These are phyloP conservation scores for Myxozyma neotropica DNA, from an alignment of 805 yeast genomes.

Conservation along the genomic window DNA sequence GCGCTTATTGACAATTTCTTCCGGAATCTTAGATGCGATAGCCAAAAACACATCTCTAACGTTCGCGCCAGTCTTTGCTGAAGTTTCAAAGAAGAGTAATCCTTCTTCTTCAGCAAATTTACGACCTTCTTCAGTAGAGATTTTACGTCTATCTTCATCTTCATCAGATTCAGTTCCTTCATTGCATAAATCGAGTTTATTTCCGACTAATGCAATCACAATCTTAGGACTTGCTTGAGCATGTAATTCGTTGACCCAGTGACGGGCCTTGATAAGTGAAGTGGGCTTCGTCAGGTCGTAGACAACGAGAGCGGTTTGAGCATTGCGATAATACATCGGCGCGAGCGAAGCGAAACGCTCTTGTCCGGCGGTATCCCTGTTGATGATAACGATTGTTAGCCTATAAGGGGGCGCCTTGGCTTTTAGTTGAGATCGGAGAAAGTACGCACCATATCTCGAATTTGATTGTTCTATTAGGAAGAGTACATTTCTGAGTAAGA, in stretches of 20 bases:
- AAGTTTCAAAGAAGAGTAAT: conserved; percentile 86
- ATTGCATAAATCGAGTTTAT: conserved; percentile 70
- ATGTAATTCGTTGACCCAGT: conserved; percentile 95
- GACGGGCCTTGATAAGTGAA: conserved; percentile 94
- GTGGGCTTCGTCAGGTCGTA: conserved; percentile 95
- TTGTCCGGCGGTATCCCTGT: conserved; percentile 92
- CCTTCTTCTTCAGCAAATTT: conserved; percentile 89
- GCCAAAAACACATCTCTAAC: conserved; percentile 90
- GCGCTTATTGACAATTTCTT: conserved; percentile 39
- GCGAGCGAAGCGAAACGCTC: conserved; percentile 95
- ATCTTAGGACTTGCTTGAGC: conserved; percentile 94
- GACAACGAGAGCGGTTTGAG: conserved; percentile 96
- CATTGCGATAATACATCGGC: conserved; percentile 96
- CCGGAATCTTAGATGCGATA: conserved; percentile 86
- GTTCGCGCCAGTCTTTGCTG: conserved; percentile 87
- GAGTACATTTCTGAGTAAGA: conserved; percentile 87
- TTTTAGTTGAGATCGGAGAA: background rate
- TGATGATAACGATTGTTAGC: background rate
- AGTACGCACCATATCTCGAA: conserved; percentile 75
- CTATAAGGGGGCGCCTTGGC: too few relatives aligned
- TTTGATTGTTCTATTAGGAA: conserved; percentile 83
- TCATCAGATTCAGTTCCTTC: conserved; percentile 44
- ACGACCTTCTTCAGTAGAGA: conserved; percentile 82
- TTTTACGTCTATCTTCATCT: conserved; percentile 56
- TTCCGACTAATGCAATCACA: conserved; percentile 90